Evolutionary conservation across 345 rosid genomes (phyloP).

Genomic region (Syzygium aqueum): DNA sequence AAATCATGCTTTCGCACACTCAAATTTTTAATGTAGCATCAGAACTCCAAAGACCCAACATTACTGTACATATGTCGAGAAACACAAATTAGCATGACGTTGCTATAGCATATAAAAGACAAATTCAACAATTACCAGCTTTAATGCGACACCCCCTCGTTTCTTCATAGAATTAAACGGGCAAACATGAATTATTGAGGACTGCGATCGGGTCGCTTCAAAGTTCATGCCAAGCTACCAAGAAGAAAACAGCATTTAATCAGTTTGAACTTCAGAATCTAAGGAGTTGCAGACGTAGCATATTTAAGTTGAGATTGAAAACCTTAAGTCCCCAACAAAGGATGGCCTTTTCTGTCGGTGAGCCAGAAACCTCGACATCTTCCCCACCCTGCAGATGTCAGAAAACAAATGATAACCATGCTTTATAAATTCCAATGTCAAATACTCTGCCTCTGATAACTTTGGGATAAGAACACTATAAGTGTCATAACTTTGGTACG

Average conservation of each 20-base stretch:
- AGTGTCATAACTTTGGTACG: too few relatives aligned
- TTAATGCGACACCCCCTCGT: slow-evolving; percentile 30
- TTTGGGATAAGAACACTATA: too few relatives aligned
- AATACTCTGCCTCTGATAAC: not conserved
- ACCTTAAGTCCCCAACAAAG: slow-evolving; percentile 28
- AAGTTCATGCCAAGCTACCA: slow-evolving; percentile 16
- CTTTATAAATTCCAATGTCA: not conserved
- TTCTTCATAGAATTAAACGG: slow-evolving; percentile 46
- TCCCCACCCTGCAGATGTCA: not conserved
- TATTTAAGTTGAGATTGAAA: not conserved
- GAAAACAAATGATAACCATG: not conserved
- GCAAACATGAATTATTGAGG: slow-evolving; percentile 19
- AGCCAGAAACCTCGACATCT: slow-evolving; percentile 21
- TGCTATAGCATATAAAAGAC: not conserved
- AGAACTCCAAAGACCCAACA: too few relatives aligned
- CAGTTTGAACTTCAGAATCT: not conserved
- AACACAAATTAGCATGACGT: not conserved
- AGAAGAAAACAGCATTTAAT: not conserved
- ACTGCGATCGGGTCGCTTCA: slow-evolving; percentile 7
- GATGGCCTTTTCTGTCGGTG: slow-evolving; percentile 48
- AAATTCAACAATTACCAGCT: not conserved
- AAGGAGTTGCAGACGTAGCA: not conserved
- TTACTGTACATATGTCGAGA: not conserved
- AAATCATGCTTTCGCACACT: too few relatives aligned
- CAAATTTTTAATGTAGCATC: too few relatives aligned